A percentile compares a stretch with the other conserved stretches of the same genome.
phyloP scores from a whole-genome alignment of 495 filamentous ascomycete genomes.

The Neurospora cerealis region DNA sequence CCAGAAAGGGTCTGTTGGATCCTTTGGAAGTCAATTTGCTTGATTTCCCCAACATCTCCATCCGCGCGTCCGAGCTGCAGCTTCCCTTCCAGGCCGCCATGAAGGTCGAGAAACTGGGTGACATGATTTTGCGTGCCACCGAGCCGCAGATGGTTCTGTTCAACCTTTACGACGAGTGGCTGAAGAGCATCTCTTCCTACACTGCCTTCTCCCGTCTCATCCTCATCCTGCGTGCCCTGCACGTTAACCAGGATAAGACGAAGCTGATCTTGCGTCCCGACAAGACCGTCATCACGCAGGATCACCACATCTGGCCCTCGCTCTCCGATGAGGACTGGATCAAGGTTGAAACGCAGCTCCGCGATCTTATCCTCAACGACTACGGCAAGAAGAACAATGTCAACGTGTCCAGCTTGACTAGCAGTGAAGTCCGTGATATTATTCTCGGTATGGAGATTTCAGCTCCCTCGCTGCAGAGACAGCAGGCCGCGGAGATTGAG shows the following conservation, averaged over 20 bases:
- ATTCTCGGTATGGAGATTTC: conserved; percentile 99
- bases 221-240: conserved; percentile 87
- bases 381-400: conserved; percentile 99
- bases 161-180: conserved; percentile 98
- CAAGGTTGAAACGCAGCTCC: conserved; percentile 92
- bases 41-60: conserved; percentile 99
- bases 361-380: conserved; percentile 94
- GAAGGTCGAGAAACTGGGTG: conserved; percentile 98
- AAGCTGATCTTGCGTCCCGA: conserved; percentile 96
- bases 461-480: conserved; percentile 94
- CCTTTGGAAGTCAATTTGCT: conserved; percentile 94
- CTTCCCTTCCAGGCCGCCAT: conserved; percentile 99
- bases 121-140: conserved; percentile 97
- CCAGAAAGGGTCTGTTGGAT: conserved; percentile 92
- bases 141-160: conserved; percentile 99
- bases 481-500: conserved; percentile 98
- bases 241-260: conserved; percentile 97
- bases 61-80: conserved; percentile 94
- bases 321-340: conserved; percentile 97
- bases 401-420: conserved; percentile 92
- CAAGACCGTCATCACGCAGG: conserved; percentile 96
- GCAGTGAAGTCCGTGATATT: conserved; percentile 94
- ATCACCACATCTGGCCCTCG: conserved; percentile 98
- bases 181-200: conserved; percentile 97
- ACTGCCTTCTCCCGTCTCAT: conserved; percentile 96